These are phyloP conservation scores for Parasarocladium wereldwijsianum DNA, from an alignment of 2,329 filamentous ascomycete genomes.

Conservation along the genomic window DNA sequence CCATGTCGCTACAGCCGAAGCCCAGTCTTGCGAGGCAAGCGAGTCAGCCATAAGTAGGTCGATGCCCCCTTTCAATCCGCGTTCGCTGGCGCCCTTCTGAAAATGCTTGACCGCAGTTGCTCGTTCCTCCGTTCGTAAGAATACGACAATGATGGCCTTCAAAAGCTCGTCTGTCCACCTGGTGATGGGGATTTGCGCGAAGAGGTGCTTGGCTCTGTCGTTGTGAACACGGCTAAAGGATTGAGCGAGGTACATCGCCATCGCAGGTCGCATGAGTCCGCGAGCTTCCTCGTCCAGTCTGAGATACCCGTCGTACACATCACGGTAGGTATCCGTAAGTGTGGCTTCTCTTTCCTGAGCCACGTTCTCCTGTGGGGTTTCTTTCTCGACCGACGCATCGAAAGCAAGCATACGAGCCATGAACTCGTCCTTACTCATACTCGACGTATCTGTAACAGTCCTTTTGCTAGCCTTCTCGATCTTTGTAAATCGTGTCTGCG, in stretches of 20 bases:
- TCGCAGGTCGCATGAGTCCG: slow-evolving; percentile 12
- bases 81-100: slow-evolving; percentile 18
- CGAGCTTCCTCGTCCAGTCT: slow-evolving; percentile 18
- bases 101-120: slow-evolving; percentile 25
- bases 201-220: slow-evolving; percentile 28
- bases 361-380: too few species aligned
- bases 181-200: slow-evolving; percentile 19
- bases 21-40: slow-evolving; percentile 20
- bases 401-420: too few species aligned
- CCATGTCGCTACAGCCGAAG: slow-evolving; percentile 21
- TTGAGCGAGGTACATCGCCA: slow-evolving; percentile 26
- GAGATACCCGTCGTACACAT: slow-evolving; percentile 29
- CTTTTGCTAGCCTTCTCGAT: too few species aligned
- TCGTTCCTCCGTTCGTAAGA: slow-evolving; percentile 24
- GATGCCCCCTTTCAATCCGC: slow-evolving; percentile 22
- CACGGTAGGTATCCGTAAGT: too few species aligned
- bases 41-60: slow-evolving; percentile 27
- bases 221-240: slow-evolving; percentile 28
- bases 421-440: too few species aligned
- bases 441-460: too few species aligned
- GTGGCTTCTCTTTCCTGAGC: too few species aligned
- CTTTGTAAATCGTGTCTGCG: too few species aligned
- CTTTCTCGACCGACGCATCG: too few species aligned
- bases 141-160: slow-evolving; percentile 23
- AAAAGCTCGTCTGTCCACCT: slow-evolving; percentile 26